Conservation (phyloP, 2,329 filamentous ascomycete species). For the Parastagonospora nodorum region DNA sequence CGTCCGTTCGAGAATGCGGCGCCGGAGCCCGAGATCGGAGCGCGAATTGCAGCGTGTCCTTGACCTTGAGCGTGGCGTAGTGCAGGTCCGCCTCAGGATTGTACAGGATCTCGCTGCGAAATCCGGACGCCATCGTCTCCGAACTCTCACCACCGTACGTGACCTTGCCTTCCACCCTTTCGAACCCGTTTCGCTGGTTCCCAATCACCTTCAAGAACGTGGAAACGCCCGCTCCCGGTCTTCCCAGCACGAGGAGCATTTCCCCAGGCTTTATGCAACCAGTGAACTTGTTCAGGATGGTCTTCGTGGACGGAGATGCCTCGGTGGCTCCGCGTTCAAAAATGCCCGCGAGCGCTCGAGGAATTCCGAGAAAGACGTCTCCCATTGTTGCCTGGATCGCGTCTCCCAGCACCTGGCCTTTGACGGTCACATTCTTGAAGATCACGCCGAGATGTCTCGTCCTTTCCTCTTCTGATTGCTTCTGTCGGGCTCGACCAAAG, state of each 20-base stretch:
- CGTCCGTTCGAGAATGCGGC: conserved; percentile 62
- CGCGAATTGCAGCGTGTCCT: conserved; percentile 75
- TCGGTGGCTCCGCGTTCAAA: conserved; percentile 49
- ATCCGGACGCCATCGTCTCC: conserved; percentile 59
- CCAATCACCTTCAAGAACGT: conserved; percentile 72
- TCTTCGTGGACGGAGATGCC: conserved; percentile 60
- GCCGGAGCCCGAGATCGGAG: conserved; percentile 70
- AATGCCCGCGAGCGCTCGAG: conserved; percentile 58
- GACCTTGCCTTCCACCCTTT: conserved; percentile 60
- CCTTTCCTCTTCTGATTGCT: conserved; percentile 70
- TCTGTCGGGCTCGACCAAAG: conserved; percentile 68
- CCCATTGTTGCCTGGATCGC: conserved; percentile 65
- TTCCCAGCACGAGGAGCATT: conserved; percentile 72
- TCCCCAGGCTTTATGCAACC: conserved; percentile 75
- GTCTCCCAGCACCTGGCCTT: conserved; percentile 65
- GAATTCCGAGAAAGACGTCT: conserved; percentile 66
- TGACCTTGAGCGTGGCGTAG: conserved; percentile 76
- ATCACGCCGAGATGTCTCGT: conserved; percentile 71
- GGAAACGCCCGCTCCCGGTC: conserved; percentile 72
- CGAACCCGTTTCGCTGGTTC: conserved; percentile 66
- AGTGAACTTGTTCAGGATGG: conserved; percentile 67
- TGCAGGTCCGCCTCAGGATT: conserved; percentile 79
- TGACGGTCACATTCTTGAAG: conserved; percentile 67
- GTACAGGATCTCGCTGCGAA: conserved; percentile 70
- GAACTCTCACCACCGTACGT: conserved; percentile 60